Base-by-base conservation (phyloP, 2,329 filamentous ascomycete species). In the Cercospora zeae-maydis region DNA sequence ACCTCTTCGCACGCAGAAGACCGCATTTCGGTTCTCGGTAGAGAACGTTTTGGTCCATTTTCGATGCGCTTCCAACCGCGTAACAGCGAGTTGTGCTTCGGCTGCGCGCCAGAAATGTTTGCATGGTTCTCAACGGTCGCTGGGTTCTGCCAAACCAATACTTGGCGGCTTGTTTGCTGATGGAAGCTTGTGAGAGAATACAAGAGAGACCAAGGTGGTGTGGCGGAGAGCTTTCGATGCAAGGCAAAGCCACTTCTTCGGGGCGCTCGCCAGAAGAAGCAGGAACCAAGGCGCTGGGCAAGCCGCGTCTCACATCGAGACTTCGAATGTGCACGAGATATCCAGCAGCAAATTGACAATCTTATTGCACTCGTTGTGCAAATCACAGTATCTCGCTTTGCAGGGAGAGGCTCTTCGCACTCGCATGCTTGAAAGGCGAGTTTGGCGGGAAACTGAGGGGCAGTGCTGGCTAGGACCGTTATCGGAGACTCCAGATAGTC, bases 201-300 rank as follows among this genome's bases (percentile, higher is more conserved):
- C n/a, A 34, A 16, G n/a, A 19, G 11, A 53, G 30, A 34, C 14
- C 7, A 16, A 47, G 24, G 42, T 11, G 21, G 19, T 27, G 42
- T 47, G 42, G 42, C 19, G 19, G 42, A 24, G 16, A 47, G 16
- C 16, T 45, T 45, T 24, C 19, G 9, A 52, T 31, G 33, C 21
- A 11, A n/a, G 21, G n/a, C 34, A 39, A 31, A 45, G 54, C 54
- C 36, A 30, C 34, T 39, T n/a, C n/a, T 19, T 45, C 36, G 54
- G 54, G 8, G 30, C 21, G 34, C 54, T 57, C 34, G 19, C 42
- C 42, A 24, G 47, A 59, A 36, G 30, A 34, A 31, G 42, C 57
- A 59, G 42, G 57, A 59, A 36, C 24, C 14, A 59, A 59, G 39
- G 33, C 33, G 19, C 57, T 59, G 42, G 42, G 57, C 57, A 59